Conservation (phyloP, 2,329 filamentous ascomycete genomes). For the Parasarocladium wereldwijsianum region DNA sequence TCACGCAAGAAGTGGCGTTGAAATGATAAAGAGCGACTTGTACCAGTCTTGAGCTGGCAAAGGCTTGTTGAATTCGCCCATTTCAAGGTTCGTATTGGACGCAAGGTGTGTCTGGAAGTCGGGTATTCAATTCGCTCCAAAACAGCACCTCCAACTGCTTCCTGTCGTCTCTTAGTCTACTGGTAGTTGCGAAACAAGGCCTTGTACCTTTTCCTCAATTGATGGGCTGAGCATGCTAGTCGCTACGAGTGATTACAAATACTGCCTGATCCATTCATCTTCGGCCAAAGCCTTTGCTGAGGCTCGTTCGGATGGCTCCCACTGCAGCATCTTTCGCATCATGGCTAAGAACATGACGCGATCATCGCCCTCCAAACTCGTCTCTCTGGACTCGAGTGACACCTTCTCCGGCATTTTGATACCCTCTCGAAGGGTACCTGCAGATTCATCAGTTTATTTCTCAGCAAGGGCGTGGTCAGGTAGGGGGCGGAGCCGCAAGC, state of each 20-base stretch:
- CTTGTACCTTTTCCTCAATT: background rate
- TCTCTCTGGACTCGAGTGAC: constrained; percentile 22
- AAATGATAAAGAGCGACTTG: too few species aligned
- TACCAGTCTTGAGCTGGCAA: too few species aligned
- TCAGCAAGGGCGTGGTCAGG: background rate
- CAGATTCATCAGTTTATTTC: background rate
- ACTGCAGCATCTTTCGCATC: constrained; percentile 22
- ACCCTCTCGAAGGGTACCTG: constrained; percentile 14
- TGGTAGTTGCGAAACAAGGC: background rate
- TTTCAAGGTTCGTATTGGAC: too few species aligned
- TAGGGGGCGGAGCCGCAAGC: background rate
- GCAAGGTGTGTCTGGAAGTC: too few species aligned
- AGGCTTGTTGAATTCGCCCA: too few species aligned
- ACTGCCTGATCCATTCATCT: constrained; percentile 15
- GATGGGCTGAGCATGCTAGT: constrained; percentile 2
- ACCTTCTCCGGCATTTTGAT: constrained; percentile 9
- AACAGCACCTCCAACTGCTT: too few species aligned
- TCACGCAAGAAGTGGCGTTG: too few species aligned
- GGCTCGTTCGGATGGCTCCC: constrained; percentile 16
- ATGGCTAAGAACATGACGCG: constrained; percentile 17
- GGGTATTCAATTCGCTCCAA: too few species aligned
- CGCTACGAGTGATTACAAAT: too few species aligned
- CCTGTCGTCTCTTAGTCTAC: background rate
- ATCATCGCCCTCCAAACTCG: constrained; percentile 16
- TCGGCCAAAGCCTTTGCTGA: constrained; percentile 15